Evolutionary conservation across 176 grass and related monocot genomes (phyloP), one percentile per base, ranked within the genome.

Genomic region (Oryza punctata): DNA sequence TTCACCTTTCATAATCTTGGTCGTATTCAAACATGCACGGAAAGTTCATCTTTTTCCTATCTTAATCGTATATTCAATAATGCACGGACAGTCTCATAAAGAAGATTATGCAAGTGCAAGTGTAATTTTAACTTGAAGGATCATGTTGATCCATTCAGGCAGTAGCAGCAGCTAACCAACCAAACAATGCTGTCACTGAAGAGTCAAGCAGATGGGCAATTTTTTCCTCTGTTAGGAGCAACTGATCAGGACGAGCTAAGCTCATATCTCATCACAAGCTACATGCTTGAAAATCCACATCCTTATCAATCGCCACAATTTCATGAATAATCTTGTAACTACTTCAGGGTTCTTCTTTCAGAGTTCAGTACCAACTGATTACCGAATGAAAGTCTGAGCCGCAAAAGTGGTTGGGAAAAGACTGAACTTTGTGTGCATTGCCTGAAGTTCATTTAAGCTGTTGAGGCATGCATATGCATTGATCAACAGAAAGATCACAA

Each of bases 151-250:
- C 64, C 30, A 29, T 23, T 32, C 72, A 69, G 15, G 16, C 30
- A 47, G 66, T 32, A 64, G 83, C 47, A 47, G 66, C 30, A 64
- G 83, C 33, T 71, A 12, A 70, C 73, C 82, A 70, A 85, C 72
- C 63, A 47, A 11, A 24, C 61, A 4, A 10, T 1, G 0, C 61
- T 1, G 12, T 21, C 40, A 7, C 49, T 60, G 1, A 29, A 26
- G 54, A 85, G 77, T 66, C 29, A 63, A 73, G 61, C 18, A 69
- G 35, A 59, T 46, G 11, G 21, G 19, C 50, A 28, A 6, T 21
- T 37, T 76, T 76, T 65, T 32, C 41, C n/a, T 5, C 9, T 78
- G 76, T 72, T 78, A 78, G 75, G 83, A 72, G 76, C 81, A 73
- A 50, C 74, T 1, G 1, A 12, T 57, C 24, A 76, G 25, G 49